A percentile compares a stretch with the other conserved stretches of the same genome.
Conservation (phyloP, 352 stramenopile species). For the Phytophthora ramorum region DNA sequence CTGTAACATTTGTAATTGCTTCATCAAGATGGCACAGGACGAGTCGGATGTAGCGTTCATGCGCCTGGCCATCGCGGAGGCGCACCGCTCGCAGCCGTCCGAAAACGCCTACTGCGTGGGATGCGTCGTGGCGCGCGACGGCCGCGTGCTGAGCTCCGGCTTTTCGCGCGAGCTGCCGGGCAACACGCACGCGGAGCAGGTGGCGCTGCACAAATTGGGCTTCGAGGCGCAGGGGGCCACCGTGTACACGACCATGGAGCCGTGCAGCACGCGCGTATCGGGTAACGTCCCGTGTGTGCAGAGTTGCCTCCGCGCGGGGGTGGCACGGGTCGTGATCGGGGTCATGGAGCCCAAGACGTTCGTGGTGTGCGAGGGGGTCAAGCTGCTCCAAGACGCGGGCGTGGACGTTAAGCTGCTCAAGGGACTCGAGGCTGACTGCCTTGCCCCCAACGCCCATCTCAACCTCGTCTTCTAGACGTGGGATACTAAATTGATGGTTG, state of each 20-base stretch:
- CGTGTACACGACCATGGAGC: conserved; percentile 92
- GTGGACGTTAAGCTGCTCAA: conserved; percentile 76
- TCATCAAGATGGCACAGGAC: conserved; percentile 7
- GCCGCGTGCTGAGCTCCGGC: conserved; percentile 64
- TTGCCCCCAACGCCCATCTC: conserved; percentile 77
- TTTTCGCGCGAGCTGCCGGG: conserved; percentile 88
- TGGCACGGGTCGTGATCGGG: conserved; percentile 80
- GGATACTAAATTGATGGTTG: not conserved
- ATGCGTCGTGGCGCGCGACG: conserved; percentile 76
- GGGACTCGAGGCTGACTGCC: conserved; percentile 77
- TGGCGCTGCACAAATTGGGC: conserved; percentile 81
- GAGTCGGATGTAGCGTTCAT: conserved; percentile 65
- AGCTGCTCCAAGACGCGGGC: conserved; percentile 68
- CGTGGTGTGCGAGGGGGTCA: conserved; percentile 83
- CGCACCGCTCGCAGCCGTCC: conserved; percentile 73
- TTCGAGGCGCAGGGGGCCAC: conserved; percentile 72
- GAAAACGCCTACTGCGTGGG: conserved; percentile 86
- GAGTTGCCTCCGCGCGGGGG: conserved; percentile 72
- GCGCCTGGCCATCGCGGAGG: conserved; percentile 81
- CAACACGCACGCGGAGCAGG: conserved; percentile 91
- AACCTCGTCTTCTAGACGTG: conserved; percentile 57
- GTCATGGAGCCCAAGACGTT: conserved; percentile 91
- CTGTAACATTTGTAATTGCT: conserved; percentile 6
- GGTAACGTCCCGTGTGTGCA: conserved; percentile 85
- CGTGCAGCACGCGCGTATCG: conserved; percentile 87